phyloP scores from a whole-genome alignment of 1,139 yeast species.

The Lizanozyma gosingica region DNA sequence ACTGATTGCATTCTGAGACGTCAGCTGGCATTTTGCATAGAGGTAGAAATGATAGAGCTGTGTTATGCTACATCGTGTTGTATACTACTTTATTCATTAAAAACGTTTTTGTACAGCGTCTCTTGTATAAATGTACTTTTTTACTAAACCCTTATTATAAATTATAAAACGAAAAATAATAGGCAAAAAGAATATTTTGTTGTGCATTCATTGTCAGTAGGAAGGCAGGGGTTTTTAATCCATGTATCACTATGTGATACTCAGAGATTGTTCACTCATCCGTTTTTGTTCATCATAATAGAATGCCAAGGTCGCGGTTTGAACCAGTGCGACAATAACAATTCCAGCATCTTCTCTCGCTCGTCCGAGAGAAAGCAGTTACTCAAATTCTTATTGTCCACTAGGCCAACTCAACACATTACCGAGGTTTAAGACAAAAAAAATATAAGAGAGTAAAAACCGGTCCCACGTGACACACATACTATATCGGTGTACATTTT shows the following conservation, averaged over 20 bases:
- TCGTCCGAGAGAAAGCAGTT: neutral
- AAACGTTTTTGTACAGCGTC: neutral
- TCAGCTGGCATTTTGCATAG: conserved; percentile 1
- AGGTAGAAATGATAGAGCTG: too few relatives aligned
- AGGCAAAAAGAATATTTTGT: conserved; percentile 12
- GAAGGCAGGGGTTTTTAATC: conserved; percentile 48
- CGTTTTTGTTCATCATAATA: conserved; percentile 36
- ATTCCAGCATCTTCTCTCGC: neutral
- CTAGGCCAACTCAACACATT: neutral
- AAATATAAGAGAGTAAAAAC: neutral
- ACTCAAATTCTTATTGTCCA: neutral
- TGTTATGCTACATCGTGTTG: neutral
- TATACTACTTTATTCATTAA: neutral
- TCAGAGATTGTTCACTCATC: conserved; percentile 50
- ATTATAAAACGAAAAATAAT: too few relatives aligned
- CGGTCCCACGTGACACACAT: neutral
- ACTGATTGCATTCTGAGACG: neutral
- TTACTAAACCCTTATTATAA: too few relatives aligned
- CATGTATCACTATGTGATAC: conserved; percentile 32
- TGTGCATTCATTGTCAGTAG: conserved; percentile 28
- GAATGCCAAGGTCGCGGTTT: conserved; percentile 17
- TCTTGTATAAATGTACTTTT: too few relatives aligned
- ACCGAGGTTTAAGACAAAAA: neutral
- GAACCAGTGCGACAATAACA: conserved; percentile 16
- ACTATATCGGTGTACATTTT: too few relatives aligned